A percentile compares a stretch with the other conserved stretches of the same genome.
Conservation (phyloP, 805 yeast genomes). For the Candida peoriensis region DNA sequence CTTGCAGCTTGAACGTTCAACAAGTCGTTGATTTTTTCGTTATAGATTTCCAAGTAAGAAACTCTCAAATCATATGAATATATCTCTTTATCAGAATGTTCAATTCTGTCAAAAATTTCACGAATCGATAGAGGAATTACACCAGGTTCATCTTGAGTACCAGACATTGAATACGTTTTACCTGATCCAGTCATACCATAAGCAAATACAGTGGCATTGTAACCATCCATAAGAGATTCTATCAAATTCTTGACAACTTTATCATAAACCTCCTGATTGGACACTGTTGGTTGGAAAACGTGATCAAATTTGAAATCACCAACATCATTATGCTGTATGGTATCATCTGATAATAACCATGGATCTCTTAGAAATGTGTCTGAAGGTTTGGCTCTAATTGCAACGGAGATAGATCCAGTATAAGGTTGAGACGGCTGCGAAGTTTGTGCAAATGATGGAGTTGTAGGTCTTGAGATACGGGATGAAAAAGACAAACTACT, state of each 20-base stretch:
- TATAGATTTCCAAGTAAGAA: slow-evolving; percentile 87
- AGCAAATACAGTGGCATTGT: slow-evolving; percentile 85
- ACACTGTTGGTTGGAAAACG: slow-evolving; percentile 55
- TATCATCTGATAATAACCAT: slow-evolving; percentile 24
- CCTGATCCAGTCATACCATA: slow-evolving; percentile 98
- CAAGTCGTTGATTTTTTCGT: slow-evolving; percentile 83
- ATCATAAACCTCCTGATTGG: slow-evolving; percentile 59
- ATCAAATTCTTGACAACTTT: slow-evolving; percentile 49
- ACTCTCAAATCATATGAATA: slow-evolving; percentile 44
- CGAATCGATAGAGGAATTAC: slow-evolving; percentile 73
- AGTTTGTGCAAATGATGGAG: slow-evolving; percentile 16
- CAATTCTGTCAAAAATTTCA: slow-evolving; percentile 48
- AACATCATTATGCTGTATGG: slow-evolving; percentile 50
- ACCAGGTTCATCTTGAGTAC: slow-evolving; percentile 54
- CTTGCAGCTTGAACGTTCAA: too few species aligned
- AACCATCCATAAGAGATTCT: slow-evolving; percentile 61
- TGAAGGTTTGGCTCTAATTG: slow-evolving; percentile 72
- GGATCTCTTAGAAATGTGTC: slow-evolving; percentile 27
- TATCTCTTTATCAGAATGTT: slow-evolving; percentile 19
- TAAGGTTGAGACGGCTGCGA: slow-evolving; percentile 30
- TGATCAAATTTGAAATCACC: slow-evolving; percentile 74
- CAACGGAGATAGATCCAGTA: slow-evolving; percentile 65
- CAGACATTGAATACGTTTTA: slow-evolving; percentile 90
- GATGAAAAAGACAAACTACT: slow-evolving; percentile 9
- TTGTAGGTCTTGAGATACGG: slow-evolving; percentile 18